Percentiles rank a stretch among this genome's conserved stretches.
Evolutionary conservation across 2,329 filamentous ascomycete species (phyloP).

Genomic region (Scolecobasidium constrictum): DNA sequence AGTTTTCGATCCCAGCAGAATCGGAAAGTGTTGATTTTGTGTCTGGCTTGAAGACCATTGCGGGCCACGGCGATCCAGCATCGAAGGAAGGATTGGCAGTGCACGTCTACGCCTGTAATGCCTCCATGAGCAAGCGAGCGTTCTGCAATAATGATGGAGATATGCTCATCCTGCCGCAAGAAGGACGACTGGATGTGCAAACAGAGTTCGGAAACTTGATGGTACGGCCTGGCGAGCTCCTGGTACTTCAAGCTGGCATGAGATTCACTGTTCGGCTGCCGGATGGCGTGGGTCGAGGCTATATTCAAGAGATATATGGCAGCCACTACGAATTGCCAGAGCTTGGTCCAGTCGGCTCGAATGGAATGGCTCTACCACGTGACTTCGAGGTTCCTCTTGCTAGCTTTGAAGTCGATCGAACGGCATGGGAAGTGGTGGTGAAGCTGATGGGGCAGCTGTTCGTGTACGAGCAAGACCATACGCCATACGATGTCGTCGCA

Average conservation of each 20-base stretch:
- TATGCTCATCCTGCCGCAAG: slow-evolving; percentile 11
- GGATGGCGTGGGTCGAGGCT: slow-evolving; percentile 12
- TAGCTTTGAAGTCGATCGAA: slow-evolving; percentile 12
- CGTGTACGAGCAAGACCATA: slow-evolving; percentile 11
- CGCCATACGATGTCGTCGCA: slow-evolving; percentile 13
- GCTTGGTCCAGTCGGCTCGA: slow-evolving; percentile 12
- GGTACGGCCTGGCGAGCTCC: slow-evolving; percentile 13
- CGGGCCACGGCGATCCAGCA: slow-evolving; percentile 14
- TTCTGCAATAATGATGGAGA: slow-evolving; percentile 14
- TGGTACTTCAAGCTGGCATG: slow-evolving; percentile 13
- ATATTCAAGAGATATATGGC: slow-evolving; percentile 12
- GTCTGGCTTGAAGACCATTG: slow-evolving; percentile 15
- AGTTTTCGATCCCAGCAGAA: slow-evolving; percentile 21
- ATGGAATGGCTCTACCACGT: slow-evolving; percentile 12
- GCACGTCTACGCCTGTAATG: slow-evolving; percentile 14
- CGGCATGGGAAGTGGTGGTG: slow-evolving; percentile 11
- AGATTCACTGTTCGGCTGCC: slow-evolving; percentile 11
- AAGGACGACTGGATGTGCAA: slow-evolving; percentile 13
- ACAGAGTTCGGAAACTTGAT: slow-evolving; percentile 12
- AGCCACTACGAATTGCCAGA: slow-evolving; percentile 13
- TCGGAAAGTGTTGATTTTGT: slow-evolving; percentile 13
- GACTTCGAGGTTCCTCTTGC: slow-evolving; percentile 13
- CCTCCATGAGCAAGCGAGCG: slow-evolving; percentile 13
- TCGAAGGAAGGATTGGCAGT: slow-evolving; percentile 14
- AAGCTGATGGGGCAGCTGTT: slow-evolving; percentile 11